A percentile compares a stretch with the other conserved stretches of the same genome.
Conservation (phyloP, 768 basidiomycete species). For the Suillus bovinus region DNA sequence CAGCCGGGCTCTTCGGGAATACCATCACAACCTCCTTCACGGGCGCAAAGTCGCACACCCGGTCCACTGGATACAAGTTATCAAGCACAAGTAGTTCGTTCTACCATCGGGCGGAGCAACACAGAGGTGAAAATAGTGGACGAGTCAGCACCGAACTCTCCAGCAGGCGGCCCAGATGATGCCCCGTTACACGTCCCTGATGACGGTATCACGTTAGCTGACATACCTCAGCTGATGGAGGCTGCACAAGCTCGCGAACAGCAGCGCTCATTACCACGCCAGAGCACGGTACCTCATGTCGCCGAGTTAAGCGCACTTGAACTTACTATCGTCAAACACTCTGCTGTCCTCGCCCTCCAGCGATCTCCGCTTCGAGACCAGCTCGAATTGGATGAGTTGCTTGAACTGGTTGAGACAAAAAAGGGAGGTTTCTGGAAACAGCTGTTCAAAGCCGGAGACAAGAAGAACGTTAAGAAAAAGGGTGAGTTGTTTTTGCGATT, state of each 20-base stretch:
- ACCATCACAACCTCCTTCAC: slow-evolving; percentile 34
- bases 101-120: slow-evolving; percentile 73
- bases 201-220: slow-evolving; percentile 89
- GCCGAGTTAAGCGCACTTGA: slow-evolving; percentile 85
- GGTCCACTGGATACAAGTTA: slow-evolving; percentile 36
- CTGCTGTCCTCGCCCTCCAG: slow-evolving; percentile 78
- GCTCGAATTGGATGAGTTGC: slow-evolving; percentile 88
- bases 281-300: slow-evolving; percentile 79
- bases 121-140: slow-evolving; percentile 90
- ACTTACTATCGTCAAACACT: slow-evolving; percentile 88
- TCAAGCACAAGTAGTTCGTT: slow-evolving; percentile 53
- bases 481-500: slow-evolving; percentile 47
- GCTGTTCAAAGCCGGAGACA: slow-evolving; percentile 86
- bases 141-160: slow-evolving; percentile 73
- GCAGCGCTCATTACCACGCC: slow-evolving; percentile 76
- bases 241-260: slow-evolving; percentile 90
- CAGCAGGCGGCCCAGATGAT: slow-evolving; percentile 52
- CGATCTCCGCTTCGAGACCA: slow-evolving; percentile 78
- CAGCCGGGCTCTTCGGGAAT: slow-evolving; percentile 28
- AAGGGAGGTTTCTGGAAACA: slow-evolving; percentile 97
- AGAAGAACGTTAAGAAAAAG: slow-evolving; percentile 91
- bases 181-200: slow-evolving; percentile 47
- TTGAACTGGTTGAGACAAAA: slow-evolving; percentile 90
- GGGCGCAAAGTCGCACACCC: slow-evolving; percentile 42
- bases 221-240: slow-evolving; percentile 91